phyloP scores from a whole-genome alignment of 2,329 filamentous ascomycete species.

The Aspergillus viridinutans region DNA sequence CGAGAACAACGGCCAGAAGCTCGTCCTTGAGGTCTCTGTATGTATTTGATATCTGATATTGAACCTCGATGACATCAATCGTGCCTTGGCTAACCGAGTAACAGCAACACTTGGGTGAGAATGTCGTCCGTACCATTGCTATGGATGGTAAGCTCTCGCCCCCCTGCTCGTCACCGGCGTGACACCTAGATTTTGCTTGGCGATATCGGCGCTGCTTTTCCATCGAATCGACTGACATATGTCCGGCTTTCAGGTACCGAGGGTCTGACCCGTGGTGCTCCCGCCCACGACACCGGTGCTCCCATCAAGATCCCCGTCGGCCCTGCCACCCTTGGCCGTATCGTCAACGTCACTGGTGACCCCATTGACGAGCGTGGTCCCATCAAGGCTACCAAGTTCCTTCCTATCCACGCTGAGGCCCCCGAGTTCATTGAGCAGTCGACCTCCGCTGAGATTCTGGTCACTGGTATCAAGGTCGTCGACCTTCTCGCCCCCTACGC shows the following conservation, averaged over 20 bases:
- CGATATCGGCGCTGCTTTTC: slow-evolving; percentile 8
- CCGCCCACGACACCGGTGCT: slow-evolving; percentile 80
- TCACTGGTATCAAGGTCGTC: slow-evolving; percentile 99
- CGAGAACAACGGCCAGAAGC: slow-evolving; percentile 86
- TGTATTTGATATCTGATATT: slow-evolving; percentile 31
- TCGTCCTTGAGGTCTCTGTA: slow-evolving; percentile 96
- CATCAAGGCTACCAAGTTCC: slow-evolving; percentile 84
- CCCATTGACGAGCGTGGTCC: slow-evolving; percentile 99
- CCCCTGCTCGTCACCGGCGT: slow-evolving; percentile 13
- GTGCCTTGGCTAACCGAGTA: slow-evolving; percentile 17
- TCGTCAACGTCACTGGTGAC: slow-evolving; percentile 99
- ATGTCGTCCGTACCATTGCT: slow-evolving; percentile 98
- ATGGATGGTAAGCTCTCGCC: slow-evolving; percentile 79
- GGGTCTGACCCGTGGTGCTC: slow-evolving; percentile 92
- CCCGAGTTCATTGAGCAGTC: slow-evolving; percentile 93
- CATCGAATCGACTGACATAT: slow-evolving; percentile 15
- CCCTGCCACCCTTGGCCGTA: slow-evolving; percentile 88
- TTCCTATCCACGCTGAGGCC: slow-evolving; percentile 91
- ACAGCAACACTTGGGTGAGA: slow-evolving; percentile 99
- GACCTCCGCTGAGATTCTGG: slow-evolving; percentile 90
- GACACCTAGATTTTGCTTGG: not conserved
- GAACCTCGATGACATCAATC: slow-evolving; percentile 15
- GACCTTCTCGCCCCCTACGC: slow-evolving; percentile 98
- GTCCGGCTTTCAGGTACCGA: slow-evolving; percentile 70
- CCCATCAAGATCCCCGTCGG: slow-evolving; percentile 98